A percentile compares a stretch with the other conserved stretches of the same genome.
phyloP scores from a whole-genome alignment of 768 basidiomycete species.

The Leccinum fibrillosum region DNA sequence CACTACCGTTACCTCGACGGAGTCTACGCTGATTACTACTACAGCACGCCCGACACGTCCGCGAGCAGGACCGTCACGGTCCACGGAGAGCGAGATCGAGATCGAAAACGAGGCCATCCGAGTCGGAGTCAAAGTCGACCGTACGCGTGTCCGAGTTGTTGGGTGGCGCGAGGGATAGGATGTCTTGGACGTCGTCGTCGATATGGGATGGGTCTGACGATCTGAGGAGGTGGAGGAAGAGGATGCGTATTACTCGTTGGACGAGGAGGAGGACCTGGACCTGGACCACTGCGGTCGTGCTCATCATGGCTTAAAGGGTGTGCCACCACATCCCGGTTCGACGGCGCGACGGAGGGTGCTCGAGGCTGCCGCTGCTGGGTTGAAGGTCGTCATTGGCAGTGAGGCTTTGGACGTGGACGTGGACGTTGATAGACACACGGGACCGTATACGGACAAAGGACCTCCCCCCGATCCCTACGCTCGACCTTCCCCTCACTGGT shows the following conservation, averaged over 20 bases:
- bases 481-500: constrained; percentile 2
- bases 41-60: constrained; percentile 21
- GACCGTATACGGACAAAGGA: constrained; percentile 38
- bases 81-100: not conserved
- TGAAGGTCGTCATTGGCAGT: constrained; percentile 55
- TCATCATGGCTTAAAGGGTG: not conserved
- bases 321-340: not conserved
- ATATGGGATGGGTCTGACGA: not conserved
- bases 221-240: constrained; percentile 24
- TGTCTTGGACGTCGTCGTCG: constrained; percentile 1
- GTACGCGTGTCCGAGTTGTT: constrained; percentile 5
- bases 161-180: not conserved
- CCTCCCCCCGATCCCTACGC: constrained; percentile 52
- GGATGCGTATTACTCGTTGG: constrained; percentile 33
- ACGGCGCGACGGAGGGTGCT: constrained; percentile 65
- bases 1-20: not conserved
- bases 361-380: constrained; percentile 63
- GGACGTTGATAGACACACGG: constrained; percentile 15
- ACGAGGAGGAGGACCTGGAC: constrained; percentile 6
- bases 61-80: not conserved
- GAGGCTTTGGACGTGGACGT: not conserved
- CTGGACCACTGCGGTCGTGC: not conserved
- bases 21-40: constrained; percentile 14
- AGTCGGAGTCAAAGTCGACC: not conserved
- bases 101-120: not conserved